phyloP scores from a whole-genome alignment of 2,329 filamentous ascomycete genomes.

The Botrytis paeoniae region DNA sequence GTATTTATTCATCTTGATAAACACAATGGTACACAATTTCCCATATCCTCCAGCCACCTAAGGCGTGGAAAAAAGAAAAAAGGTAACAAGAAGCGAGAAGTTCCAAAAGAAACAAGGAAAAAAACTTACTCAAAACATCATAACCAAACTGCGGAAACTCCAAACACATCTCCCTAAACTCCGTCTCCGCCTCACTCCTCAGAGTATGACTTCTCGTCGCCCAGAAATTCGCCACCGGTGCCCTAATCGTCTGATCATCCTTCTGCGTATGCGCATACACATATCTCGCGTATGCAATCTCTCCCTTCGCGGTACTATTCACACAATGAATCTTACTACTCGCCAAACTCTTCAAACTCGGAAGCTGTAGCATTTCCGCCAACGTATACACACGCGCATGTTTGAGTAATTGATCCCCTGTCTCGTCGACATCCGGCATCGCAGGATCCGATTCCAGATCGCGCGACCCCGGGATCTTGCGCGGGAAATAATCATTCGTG shows the following conservation, averaged over 20 bases:
- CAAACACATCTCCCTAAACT: slow-evolving; percentile 81
- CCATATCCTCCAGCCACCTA: background rate
- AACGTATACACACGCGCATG: slow-evolving; percentile 89
- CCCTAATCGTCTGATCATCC: slow-evolving; percentile 71
- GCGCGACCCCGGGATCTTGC: slow-evolving; percentile 59
- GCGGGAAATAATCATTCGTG: slow-evolving; percentile 82
- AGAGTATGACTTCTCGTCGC: slow-evolving; percentile 75
- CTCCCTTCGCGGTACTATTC: slow-evolving; percentile 80
- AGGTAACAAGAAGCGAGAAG: background rate
- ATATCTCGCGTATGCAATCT: slow-evolving; percentile 88
- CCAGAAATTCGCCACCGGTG: slow-evolving; percentile 88
- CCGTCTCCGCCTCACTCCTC: slow-evolving; percentile 78
- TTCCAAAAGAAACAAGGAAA: background rate
- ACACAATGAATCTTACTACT: slow-evolving; percentile 91
- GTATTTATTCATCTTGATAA: background rate
- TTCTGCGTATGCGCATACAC: slow-evolving; percentile 74
- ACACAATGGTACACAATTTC: background rate
- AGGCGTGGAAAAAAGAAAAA: background rate
- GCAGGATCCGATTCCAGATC: slow-evolving; percentile 67
- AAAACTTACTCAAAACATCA: slow-evolving; percentile 73
- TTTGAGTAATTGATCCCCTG: slow-evolving; percentile 79
- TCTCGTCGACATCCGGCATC: slow-evolving; percentile 66
- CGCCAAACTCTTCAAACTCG: slow-evolving; percentile 69
- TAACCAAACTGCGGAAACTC: slow-evolving; percentile 91
- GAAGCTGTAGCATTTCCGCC: slow-evolving; percentile 71